These are phyloP conservation scores for Aspergillus nomiae DNA, from an alignment of 2,329 filamentous ascomycete species.

Conservation along the genomic window DNA sequence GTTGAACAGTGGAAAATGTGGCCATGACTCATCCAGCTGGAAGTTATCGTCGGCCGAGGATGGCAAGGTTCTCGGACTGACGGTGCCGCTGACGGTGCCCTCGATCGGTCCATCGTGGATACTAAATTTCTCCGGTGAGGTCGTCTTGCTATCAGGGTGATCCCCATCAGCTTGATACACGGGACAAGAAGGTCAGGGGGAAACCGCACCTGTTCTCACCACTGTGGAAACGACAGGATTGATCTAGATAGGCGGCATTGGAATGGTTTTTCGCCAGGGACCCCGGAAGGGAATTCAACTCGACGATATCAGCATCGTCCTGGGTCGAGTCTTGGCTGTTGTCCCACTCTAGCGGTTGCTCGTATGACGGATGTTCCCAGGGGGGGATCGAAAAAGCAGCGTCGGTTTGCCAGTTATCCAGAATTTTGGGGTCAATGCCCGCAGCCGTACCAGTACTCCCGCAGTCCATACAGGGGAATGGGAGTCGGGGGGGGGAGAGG, in stretches of 20 bases:
- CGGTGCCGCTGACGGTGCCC: constrained; percentile 36
- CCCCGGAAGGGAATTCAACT: constrained; percentile 34
- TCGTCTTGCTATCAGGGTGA: constrained; percentile 31
- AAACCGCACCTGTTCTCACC: constrained; percentile 32
- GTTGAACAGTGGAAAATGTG: constrained; percentile 40
- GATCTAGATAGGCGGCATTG: constrained; percentile 26
- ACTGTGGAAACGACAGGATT: constrained; percentile 24
- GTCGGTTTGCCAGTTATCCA: constrained; percentile 44
- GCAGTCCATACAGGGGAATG: constrained; percentile 40
- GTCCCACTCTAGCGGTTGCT: constrained; percentile 42
- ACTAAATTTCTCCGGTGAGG: constrained; percentile 35
- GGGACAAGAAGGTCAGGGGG: background rate
- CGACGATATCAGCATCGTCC: constrained; percentile 37
- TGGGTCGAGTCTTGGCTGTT: constrained; percentile 43
- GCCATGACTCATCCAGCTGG: constrained; percentile 40
- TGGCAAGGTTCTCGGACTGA: constrained; percentile 40
- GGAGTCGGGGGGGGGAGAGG: constrained; percentile 1
- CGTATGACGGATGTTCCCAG: constrained; percentile 40
- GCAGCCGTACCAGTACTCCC: constrained; percentile 38
- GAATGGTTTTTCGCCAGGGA: constrained; percentile 26
- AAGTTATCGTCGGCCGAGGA: constrained; percentile 42
- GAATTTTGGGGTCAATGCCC: constrained; percentile 46
- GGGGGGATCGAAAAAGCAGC: constrained; percentile 35
- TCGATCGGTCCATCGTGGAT: constrained; percentile 31
- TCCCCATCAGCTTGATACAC: constrained; percentile 12